Conservation (phyloP, 352 stramenopile genomes). For the Phytopythium montanum region DNA sequence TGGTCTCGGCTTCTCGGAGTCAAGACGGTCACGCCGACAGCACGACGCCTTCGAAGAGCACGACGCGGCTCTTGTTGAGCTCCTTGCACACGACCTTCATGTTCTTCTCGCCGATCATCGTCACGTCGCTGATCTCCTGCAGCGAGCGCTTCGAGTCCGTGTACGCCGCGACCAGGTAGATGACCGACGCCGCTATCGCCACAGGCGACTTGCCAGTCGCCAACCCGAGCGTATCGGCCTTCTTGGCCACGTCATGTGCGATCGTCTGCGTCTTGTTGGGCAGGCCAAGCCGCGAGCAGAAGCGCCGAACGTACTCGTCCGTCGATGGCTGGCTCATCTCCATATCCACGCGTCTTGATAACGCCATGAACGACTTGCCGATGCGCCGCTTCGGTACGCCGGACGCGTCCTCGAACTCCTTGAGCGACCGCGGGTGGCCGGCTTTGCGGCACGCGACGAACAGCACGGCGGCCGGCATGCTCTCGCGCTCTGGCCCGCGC, state of each 20-base stretch:
- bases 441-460: constrained; percentile 75
- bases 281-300: constrained; percentile 70
- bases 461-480: constrained; percentile 57
- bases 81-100: constrained; percentile 86
- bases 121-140: constrained; percentile 79
- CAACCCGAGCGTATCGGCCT: constrained; percentile 58
- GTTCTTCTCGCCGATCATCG: constrained; percentile 79
- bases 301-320: constrained; percentile 73
- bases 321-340: constrained; percentile 69
- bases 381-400: constrained; percentile 72
- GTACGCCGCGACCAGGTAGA: constrained; percentile 81
- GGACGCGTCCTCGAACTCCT: constrained; percentile 75
- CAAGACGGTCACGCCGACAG: constrained; percentile 22
- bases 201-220: constrained; percentile 69
- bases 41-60: constrained; percentile 76
- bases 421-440: constrained; percentile 60
- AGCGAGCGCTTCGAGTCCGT: constrained; percentile 77
- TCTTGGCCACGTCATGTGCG: constrained; percentile 71
- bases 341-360: constrained; percentile 48
- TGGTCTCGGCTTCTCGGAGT: constrained; percentile 13
- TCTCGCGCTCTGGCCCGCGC: constrained; percentile 60
- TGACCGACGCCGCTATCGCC: constrained; percentile 68
- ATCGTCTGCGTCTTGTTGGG: constrained; percentile 76
- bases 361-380: constrained; percentile 74
- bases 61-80: constrained; percentile 77